Base-by-base conservation (phyloP, 1,284 basidiomycete genomes). In the Ganoderma boninense region DNA sequence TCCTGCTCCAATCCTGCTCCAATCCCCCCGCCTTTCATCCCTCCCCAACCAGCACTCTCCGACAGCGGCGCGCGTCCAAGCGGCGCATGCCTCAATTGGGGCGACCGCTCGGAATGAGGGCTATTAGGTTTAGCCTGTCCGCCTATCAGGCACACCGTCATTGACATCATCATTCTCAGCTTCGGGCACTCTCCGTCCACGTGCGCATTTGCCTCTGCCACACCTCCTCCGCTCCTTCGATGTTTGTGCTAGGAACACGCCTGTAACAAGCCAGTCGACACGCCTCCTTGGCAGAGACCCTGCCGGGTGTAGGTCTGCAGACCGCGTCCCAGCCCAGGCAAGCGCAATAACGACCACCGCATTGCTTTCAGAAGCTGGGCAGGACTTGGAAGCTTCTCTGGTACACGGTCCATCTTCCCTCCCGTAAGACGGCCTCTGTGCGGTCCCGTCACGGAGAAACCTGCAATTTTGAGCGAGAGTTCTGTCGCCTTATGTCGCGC, bases 91-190 rank as follows among this genome's bases (percentile, higher is more conserved):
- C n/a, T 42, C 8, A 40, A 62, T 43, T 60, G 35, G 60, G n/a
- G 14, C n/a, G 20, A 11, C 23, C 60, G 60, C n/a, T 56, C 29
- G 54, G 35, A 20, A 43, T 44, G 23, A n/a, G 40, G 38, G 40
- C n/a, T 42, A 44, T n/a, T 44, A 43, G 40, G 42, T 65, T 62
- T 61, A 61, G 60, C 29, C 60, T 62, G 44, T n/a, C 70, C 67
- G 69, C 67, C 52, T 67, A 70, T 71, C 69, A 73, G 69, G 69
- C 67, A 71, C 69, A 54, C 49, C 54, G 72, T 66, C 68, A 71
- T 73, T 70, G 65, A 66, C 65, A 66, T 18, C 57, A 42, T 63
- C 57, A 40, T 49, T 38, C 49, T 6, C 60, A 26, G n/a, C 18
- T 38, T 20, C 18, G 35, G 38, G 38, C 16, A 26, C 13, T 26